A percentile compares a stretch with the other conserved stretches of the same genome.
Evolutionary conservation across 192 early-diverging fungal genomes (phyloP).

Genomic region (Backusella westeae): DNA sequence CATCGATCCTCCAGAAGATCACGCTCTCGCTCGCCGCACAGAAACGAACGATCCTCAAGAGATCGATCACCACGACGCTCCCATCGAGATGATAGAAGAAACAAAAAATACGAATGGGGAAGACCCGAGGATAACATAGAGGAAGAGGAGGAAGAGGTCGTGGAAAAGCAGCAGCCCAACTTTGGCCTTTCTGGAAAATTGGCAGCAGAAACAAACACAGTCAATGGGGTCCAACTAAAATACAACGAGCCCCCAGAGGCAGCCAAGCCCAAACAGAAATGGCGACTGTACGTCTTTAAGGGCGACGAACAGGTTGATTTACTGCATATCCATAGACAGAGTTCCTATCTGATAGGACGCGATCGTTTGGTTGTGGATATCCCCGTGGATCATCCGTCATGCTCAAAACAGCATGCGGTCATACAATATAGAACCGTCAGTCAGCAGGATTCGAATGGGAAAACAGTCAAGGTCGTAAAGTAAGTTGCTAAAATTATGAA

Average conservation of each 20-base stretch:
- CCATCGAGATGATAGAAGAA: slow-evolving; percentile 14
- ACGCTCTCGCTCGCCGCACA: not conserved
- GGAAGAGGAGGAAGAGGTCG: slow-evolving; percentile 31
- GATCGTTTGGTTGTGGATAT: slow-evolving; percentile 88
- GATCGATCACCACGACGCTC: slow-evolving; percentile 24
- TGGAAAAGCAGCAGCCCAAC: slow-evolving; percentile 73
- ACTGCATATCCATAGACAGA: slow-evolving; percentile 81
- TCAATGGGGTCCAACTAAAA: slow-evolving; percentile 86
- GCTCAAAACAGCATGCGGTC: slow-evolving; percentile 93
- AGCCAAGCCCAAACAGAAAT: slow-evolving; percentile 67
- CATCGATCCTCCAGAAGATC: not conserved
- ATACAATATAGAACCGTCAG: slow-evolving; percentile 79
- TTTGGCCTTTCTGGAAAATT: slow-evolving; percentile 85
- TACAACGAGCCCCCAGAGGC: slow-evolving; percentile 93
- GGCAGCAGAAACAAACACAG: slow-evolving; percentile 84
- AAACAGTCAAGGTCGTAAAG: slow-evolving; percentile 52
- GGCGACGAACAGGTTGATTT: slow-evolving; percentile 85
- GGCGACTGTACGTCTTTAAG: slow-evolving; percentile 94
- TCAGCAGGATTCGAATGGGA: slow-evolving; percentile 41
- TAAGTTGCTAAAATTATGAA: slow-evolving; percentile 25
- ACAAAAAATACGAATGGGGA: slow-evolving; percentile 41
- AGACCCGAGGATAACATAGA: slow-evolving; percentile 29
- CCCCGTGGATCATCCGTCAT: slow-evolving; percentile 93
- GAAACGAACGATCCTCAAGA: not conserved
- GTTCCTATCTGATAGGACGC: slow-evolving; percentile 84